These are phyloP conservation scores for Thalassiosira mediterranea DNA, from an alignment of 352 stramenopile species.

Conservation along the genomic window DNA sequence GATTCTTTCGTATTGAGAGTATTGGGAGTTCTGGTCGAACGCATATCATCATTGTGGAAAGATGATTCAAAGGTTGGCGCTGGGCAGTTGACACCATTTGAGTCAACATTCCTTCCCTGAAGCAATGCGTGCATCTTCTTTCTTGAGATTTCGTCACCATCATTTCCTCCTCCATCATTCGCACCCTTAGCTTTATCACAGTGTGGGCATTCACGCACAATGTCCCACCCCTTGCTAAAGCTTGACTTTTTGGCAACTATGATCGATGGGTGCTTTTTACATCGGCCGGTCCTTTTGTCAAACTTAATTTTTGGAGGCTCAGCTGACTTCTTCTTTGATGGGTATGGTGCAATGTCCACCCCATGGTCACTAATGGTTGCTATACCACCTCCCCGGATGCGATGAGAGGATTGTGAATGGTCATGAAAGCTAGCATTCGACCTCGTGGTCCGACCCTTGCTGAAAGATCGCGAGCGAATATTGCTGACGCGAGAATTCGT, in stretches of 20 bases:
- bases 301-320: conserved; percentile 23
- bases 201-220: conserved; percentile 30
- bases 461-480: no score
- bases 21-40: no score
- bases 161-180: not conserved
- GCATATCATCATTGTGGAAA: not conserved
- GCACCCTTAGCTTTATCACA: conserved; percentile 12
- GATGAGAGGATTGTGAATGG: no score
- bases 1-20: not conserved
- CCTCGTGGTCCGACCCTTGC: no score
- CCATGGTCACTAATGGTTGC: no score
- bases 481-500: no score
- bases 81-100: not conserved
- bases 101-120: not conserved
- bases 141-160: conserved; percentile 7
- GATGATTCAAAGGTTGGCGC: no score
- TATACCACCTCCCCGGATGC: no score
- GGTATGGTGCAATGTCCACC: not conserved
- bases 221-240: conserved; percentile 43
- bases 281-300: conserved; percentile 39
- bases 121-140: conserved; percentile 27
- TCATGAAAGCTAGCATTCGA: no score
- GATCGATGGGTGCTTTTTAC: conserved; percentile 42
- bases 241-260: conserved; percentile 42
- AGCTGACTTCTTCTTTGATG: not conserved